phyloP scores from a whole-genome alignment of 495 filamentous ascomycete genomes.

The Jackrogersella minutella region DNA sequence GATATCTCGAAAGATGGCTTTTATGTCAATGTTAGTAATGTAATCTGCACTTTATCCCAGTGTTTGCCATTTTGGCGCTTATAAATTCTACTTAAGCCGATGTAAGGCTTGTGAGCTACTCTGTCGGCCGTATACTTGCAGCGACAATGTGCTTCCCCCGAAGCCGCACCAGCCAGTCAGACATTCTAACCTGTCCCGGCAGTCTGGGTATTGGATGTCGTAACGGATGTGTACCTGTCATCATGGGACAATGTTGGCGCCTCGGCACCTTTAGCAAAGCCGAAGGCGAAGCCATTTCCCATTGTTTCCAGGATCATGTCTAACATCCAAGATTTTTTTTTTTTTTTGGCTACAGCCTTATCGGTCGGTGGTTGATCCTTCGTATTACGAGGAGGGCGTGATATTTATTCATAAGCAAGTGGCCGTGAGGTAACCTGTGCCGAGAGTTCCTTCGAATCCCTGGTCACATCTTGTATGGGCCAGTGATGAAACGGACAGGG shows the following conservation, averaged over 20 bases:
- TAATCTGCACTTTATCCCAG: too few relatives aligned
- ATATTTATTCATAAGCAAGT: neutral
- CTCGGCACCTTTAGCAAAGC: constrained; percentile 5
- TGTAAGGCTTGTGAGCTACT: neutral
- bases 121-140: neutral
- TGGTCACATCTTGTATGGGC: constrained; percentile 19
- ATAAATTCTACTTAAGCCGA: too few relatives aligned
- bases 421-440: constrained; percentile 14
- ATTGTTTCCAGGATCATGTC: neutral
- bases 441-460: constrained; percentile 10
- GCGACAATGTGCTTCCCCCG: neutral
- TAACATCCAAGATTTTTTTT: too few relatives aligned
- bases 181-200: constrained; percentile 12
- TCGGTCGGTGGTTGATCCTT: neutral
- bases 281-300: neutral
- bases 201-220: constrained; percentile 31
- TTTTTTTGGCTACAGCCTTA: constrained; percentile 1
- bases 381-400: neutral
- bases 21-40: too few relatives aligned
- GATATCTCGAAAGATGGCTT: too few relatives aligned
- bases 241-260: constrained; percentile 4
- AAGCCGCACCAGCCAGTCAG: neutral
- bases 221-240: neutral
- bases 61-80: too few relatives aligned
- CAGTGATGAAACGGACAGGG: constrained; percentile 40